phyloP scores from a whole-genome alignment of 2,329 filamentous ascomycete species.

The Graphium sp. region DNA sequence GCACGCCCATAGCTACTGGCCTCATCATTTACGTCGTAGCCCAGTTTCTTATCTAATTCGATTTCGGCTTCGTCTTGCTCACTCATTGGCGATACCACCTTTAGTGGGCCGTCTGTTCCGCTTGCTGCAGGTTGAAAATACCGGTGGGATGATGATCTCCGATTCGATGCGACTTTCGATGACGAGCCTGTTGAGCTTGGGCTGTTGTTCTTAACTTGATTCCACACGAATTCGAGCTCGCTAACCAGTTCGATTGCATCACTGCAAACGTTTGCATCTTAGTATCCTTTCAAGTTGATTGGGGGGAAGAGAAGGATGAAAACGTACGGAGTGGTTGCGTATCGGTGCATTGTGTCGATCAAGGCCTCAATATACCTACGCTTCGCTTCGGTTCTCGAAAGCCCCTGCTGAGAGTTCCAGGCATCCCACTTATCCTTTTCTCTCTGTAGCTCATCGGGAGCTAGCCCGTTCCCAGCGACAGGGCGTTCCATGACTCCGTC shows the following conservation, averaged over 20 bases:
- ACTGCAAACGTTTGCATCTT: constrained; percentile 15
- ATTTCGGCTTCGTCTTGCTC: constrained; percentile 57
- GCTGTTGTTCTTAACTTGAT: constrained; percentile 83
- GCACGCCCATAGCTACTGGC: constrained; percentile 26
- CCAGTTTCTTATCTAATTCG: constrained; percentile 27
- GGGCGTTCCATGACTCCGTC: constrained; percentile 86
- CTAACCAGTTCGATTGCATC: constrained; percentile 77
- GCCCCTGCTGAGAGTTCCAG: constrained; percentile 74
- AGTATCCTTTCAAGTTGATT: background rate
- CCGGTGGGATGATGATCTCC: constrained; percentile 8
- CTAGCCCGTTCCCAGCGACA: constrained; percentile 25
- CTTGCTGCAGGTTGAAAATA: constrained; percentile 28
- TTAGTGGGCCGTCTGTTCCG: constrained; percentile 39
- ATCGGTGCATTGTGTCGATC: constrained; percentile 93
- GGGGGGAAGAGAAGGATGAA: constrained; percentile 7
- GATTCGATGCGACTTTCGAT: constrained; percentile 23
- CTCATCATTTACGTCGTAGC: constrained; percentile 24
- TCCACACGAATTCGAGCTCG: constrained; percentile 98
- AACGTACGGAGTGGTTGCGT: constrained; percentile 66
- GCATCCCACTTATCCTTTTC: constrained; percentile 74
- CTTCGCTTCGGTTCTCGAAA: constrained; percentile 85
- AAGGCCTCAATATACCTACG: constrained; percentile 82
- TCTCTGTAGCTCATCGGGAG: constrained; percentile 35
- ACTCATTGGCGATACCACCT: constrained; percentile 70
- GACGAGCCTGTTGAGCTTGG: constrained; percentile 44